Base-by-base conservation (phyloP, 441 rosid genomes). In the Brassica hybrid region DNA sequence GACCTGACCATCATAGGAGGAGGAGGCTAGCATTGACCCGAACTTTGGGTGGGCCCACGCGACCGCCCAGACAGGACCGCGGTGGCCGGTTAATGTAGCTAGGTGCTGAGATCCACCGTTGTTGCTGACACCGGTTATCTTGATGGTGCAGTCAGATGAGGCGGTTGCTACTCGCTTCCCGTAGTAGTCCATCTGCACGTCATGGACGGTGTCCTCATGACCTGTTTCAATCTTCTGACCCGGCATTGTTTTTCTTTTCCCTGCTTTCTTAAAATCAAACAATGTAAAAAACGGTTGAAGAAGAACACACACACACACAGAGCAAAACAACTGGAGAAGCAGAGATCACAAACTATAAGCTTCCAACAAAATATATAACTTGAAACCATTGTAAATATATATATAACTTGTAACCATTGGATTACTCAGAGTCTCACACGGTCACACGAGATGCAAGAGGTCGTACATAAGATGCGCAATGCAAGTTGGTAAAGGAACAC, bases 101-200 rank as follows among this genome's bases (percentile, higher is more conserved):
- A 90, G 89, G 23, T 75, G 94, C 83, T 92, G 95, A 0, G 91
- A 88, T 54, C 80, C 83, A 52, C 90, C 77, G 23, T 71, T 89
- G 88, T 83, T 88, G 76, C 79, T 85, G 10, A 92, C 80, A 0
- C 97, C 91, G 1, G 84, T 80, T 34, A 92, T 86, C 90, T 85
- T 92, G 71, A 92, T 82, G 52, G 88, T 86, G 74, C 76, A 62
- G 76, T 92, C 95, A 65, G 97, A 89, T 13, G 91, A 90, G 56
- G 94, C 89, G 21, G 95, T 87, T 14, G 95, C 97, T 43, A 92
- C 64, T 14, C 96, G 87, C 83, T 90, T 92, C 50, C 97, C 97
- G 71, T 88, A 90, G 84, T 88, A 90, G 77, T 90, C 97, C 97
- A 89, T 88, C 59, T 85, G 88, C 59, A 88, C 95, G 82, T 90